Base-by-base conservation (phyloP, 148 eudicot genomes). In the Rhododendron griersonianum region DNA sequence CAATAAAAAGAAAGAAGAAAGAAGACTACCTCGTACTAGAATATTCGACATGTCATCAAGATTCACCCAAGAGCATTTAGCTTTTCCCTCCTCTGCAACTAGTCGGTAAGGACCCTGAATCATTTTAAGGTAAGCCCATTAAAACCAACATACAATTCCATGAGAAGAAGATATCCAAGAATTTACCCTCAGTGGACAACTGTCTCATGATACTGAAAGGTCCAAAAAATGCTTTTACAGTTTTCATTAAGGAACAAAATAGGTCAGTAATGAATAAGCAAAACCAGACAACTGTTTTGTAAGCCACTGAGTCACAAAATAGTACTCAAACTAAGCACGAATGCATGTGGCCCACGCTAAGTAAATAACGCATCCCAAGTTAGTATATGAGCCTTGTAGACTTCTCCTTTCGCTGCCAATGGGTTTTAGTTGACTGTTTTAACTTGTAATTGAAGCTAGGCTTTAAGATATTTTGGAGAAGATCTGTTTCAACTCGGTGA, bases 51-150 rank as follows among this genome's bases (percentile, higher is more conserved):
- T n/a, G n/a, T n/a, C n/a, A n/a, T n/a, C n/a, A n/a, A n/a, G n/a
- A n/a, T n/a, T n/a, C n/a, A n/a, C n/a, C n/a, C n/a, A n/a, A n/a
- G n/a, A n/a, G n/a, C n/a, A n/a, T n/a, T n/a, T n/a, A 86, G 98
- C 90, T 91, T 95, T 97, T 19, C 99, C 99, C 93, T 95, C 98
- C 89, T 97, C 98, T 47, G 95, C 99, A 86, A 97, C 99, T 87
- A 97, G 90, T 80, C 95, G 94, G 85, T 92, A 95, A 87, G 99
- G 99, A 86, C 95, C 98, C 99, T 97, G 86, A 83, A 79, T 83
- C 73, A 85, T 84, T 33, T 82, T 77, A 14, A 14, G 11, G 7
- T 11, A 75, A 35, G 75, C 57, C 39, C 45, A 84, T 45, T 25
- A 84, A 74, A 73, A 84, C 48, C 37, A 74, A 8, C 21, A 21